Conservation (phyloP, 257 asterid species). For the Scutellaria baicalensis region DNA sequence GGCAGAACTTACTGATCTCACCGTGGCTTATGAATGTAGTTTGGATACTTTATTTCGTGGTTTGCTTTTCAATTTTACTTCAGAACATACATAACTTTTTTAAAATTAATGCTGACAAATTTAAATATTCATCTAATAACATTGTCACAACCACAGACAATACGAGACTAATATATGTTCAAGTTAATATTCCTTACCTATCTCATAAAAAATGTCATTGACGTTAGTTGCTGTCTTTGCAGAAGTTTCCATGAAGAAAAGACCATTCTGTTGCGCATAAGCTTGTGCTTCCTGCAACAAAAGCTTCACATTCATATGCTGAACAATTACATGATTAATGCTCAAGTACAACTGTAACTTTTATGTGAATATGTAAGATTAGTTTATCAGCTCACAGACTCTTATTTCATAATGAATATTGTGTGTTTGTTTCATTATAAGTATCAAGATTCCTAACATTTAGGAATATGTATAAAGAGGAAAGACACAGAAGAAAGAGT, state of each 20-base stretch:
- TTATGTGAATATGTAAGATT: neutral
- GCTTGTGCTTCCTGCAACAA: constrained; percentile 16
- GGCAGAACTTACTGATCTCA: neutral
- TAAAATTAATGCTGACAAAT: neutral
- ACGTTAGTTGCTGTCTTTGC: constrained; percentile 58
- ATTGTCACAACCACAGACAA: neutral
- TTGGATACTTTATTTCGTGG: neutral
- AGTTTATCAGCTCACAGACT: neutral
- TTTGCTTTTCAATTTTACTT: neutral
- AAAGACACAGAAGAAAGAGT: neutral
- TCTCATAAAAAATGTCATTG: constrained; percentile 42
- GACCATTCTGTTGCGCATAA: constrained; percentile 40
- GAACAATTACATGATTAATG: neutral
- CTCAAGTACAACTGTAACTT: neutral
- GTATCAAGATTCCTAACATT: neutral
- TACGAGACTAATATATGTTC: neutral
- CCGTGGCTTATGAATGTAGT: neutral
- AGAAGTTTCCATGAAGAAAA: constrained; percentile 60
- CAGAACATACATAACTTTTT: neutral
- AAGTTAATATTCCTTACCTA: constrained; percentile 27
- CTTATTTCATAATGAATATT: neutral
- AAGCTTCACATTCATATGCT: neutral
- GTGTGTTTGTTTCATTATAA: neutral
- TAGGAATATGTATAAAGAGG: neutral
- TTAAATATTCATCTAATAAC: neutral